These are phyloP conservation scores for Hymenoscyphus repandus DNA, from an alignment of 2,329 filamentous ascomycete species.

Conservation along the genomic window DNA sequence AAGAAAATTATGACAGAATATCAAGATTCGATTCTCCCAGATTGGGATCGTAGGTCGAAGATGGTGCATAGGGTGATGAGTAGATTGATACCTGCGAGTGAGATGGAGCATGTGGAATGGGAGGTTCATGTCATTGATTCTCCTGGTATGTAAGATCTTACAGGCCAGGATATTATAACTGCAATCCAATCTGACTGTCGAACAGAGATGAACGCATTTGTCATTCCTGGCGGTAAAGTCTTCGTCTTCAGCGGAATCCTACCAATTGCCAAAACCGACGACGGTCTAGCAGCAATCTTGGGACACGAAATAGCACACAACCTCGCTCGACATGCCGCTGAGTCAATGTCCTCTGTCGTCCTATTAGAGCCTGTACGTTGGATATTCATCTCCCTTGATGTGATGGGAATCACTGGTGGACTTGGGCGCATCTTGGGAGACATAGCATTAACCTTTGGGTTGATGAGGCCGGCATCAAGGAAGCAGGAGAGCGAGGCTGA, in stretches of 20 bases:
- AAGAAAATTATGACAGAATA: conserved; percentile 51
- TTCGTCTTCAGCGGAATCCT: conserved; percentile 74
- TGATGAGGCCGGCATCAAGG: conserved; percentile 62
- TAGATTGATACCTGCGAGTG: conserved; percentile 62
- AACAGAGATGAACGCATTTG: conserved; percentile 62
- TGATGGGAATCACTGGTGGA: conserved; percentile 20
- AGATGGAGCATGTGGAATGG: conserved; percentile 56
- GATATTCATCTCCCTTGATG: conserved; percentile 32
- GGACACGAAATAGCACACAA: conserved; percentile 79
- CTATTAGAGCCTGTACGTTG: conserved; percentile 36
- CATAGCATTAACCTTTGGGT: conserved; percentile 50
- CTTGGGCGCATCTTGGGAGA: conserved; percentile 22
- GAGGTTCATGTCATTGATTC: conserved; percentile 73
- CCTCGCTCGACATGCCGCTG: conserved; percentile 61
- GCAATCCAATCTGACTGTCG: not conserved
- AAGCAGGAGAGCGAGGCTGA: conserved; percentile 74
- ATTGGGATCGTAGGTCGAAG: conserved; percentile 49
- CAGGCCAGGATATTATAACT: no score
- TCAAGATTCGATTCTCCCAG: conserved; percentile 48
- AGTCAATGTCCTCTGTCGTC: conserved; percentile 46
- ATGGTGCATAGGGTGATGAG: conserved; percentile 61
- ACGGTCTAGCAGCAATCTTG: conserved; percentile 68
- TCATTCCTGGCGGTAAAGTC: conserved; percentile 73
- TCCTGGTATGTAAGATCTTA: conserved; percentile 35
- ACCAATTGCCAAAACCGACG: conserved; percentile 59